Evolutionary conservation across 2,329 filamentous ascomycete species (phyloP), one percentile per base, ranked within the genome.

Genomic region (Alternaria sp.): DNA sequence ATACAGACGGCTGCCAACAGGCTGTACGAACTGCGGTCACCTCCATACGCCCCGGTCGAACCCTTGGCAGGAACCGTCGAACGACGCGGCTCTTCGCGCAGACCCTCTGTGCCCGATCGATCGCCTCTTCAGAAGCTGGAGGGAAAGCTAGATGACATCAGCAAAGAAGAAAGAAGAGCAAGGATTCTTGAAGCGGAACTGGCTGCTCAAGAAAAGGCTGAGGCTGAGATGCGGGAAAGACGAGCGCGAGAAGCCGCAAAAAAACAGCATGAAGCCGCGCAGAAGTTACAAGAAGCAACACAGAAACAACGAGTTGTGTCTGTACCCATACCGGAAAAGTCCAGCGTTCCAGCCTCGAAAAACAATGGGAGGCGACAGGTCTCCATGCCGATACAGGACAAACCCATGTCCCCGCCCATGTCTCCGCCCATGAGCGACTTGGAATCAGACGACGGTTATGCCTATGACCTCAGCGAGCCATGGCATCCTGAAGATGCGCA

Each of bases 91-190:
- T 68, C 69, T 12, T 67, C 70, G 59, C 75, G 73, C 36, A 71
- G 64, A 73, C 83, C 85, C 57, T 87, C 92, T 80, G 92, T 94
- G 73, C 86, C 90, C 59, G 91, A 96, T 76, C 89, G 92, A 72
- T 98, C 94, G 65, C 95, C 96, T 54, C 85, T 99, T 54, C 94
- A 99, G 79, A 95, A 90, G 82, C 87, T 99, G 68, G 94, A 99
- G 82, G 88, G 92, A 74, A 95, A 92, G 72, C 86, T 98, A 73
- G 91, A 91, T 78, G 93, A 92, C 80, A 94, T 97, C 79, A 97
- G 92, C 78, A 98, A 97, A 78, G 94, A 97, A 80, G 94, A 97
- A 80, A 96, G 97, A 79, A 87, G 94, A 66, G 93, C 93, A 9
- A 87, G 92, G 48, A 88, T 94, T 5, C 87, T 93, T 75, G 91